Conservation (phyloP, 208 protist genomes). For the Dictyostelium gargantuum region DNA sequence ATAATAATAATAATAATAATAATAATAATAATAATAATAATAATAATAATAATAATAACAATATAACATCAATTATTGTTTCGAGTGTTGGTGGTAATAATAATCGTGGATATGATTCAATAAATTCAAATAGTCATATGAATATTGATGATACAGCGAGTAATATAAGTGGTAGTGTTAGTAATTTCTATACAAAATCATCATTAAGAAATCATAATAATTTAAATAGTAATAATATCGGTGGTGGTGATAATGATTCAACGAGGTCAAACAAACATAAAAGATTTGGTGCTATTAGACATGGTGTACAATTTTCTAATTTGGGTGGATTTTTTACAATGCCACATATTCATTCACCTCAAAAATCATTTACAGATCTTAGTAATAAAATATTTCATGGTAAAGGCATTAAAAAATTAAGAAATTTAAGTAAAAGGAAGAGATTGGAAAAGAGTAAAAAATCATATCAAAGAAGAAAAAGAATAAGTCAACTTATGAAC, state of each 20-base stretch:
- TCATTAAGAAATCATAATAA: not conserved
- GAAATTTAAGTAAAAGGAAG: not conserved
- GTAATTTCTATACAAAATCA: not conserved
- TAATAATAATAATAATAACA: no score
- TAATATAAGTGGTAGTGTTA: not conserved
- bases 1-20: no score
- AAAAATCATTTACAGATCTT: not conserved
- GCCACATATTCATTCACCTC: not conserved
- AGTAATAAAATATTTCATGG: slow-evolving; percentile 26
- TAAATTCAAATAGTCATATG: not conserved
- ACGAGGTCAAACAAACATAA: not conserved
- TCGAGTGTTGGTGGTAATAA: not conserved
- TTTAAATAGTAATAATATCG: not conserved
- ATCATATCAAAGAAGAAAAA: not conserved
- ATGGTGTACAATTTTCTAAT: not conserved
- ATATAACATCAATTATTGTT: not conserved
- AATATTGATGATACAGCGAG: not conserved
- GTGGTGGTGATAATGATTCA: not conserved
- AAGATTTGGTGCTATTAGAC: not conserved
- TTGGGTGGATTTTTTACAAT: not conserved
- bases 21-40: no score
- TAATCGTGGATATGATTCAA: not conserved
- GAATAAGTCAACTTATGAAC: not conserved
- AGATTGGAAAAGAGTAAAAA: not conserved
- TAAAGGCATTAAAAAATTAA: slow-evolving; percentile 26